A percentile compares a stretch with the other conserved stretches of the same genome.
phyloP scores from a whole-genome alignment of 169 alveolate genomes.

The Cryptosporidium sp. region DNA sequence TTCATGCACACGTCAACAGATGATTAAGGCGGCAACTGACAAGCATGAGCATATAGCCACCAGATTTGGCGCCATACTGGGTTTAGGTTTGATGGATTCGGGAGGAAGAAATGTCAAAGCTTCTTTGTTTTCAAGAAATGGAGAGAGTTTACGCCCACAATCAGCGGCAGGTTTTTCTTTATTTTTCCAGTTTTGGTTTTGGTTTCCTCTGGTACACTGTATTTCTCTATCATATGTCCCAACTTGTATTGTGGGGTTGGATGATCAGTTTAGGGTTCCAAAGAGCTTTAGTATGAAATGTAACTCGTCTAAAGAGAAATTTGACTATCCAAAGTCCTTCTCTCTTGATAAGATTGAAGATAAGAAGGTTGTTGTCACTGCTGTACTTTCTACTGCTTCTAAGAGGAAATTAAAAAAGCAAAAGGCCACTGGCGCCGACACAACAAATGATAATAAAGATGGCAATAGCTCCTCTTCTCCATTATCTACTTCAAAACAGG shows the following conservation, averaged over 20 bases:
- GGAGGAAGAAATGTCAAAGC: constrained; percentile 90
- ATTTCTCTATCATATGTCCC: constrained; percentile 92
- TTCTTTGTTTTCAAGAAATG: constrained; percentile 84
- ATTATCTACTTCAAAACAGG: constrained; percentile 85
- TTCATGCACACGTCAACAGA: constrained; percentile 83
- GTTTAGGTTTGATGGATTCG: constrained; percentile 93
- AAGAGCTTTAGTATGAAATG: constrained; percentile 86
- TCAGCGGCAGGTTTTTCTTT: constrained; percentile 95
- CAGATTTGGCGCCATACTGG: constrained; percentile 95
- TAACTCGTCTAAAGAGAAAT: constrained; percentile 83
- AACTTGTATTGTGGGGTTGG: constrained; percentile 91
- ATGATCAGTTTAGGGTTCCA: constrained; percentile 89
- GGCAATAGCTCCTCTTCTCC: constrained; percentile 79
- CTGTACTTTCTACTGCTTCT: constrained; percentile 79
- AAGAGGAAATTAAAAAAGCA: constrained; percentile 75
- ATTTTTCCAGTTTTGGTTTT: constrained; percentile 96
- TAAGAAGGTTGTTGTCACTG: constrained; percentile 87
- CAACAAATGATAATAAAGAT: constrained; percentile 75
- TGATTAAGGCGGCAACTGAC: constrained; percentile 89
- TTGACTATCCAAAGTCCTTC: constrained; percentile 84
- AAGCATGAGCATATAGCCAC: constrained; percentile 96
- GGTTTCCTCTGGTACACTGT: constrained; percentile 97
- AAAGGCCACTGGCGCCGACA: constrained; percentile 80
- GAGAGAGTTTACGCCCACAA: constrained; percentile 89
- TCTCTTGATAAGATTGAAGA: constrained; percentile 82